Base-by-base conservation (phyloP, 441 rosid genomes). In the Euphorbia celastroides region DNA sequence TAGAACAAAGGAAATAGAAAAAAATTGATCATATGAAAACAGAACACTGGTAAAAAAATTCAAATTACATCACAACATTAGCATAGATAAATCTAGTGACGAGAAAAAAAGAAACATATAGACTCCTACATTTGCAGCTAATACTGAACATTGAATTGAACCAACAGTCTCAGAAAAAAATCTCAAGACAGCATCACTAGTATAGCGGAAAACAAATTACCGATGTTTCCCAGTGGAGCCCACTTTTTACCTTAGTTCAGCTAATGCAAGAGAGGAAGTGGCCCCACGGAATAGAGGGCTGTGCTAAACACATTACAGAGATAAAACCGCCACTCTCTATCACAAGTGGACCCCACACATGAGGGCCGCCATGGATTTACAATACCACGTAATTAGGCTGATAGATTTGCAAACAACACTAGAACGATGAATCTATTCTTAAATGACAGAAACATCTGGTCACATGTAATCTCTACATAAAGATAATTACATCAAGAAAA, bases 271-370 rank as follows among this genome's bases (percentile, higher is more conserved):
- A 57, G 61, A 57, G n/a, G 7, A 22, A 16, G 20, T 13, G 36
- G 60, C 36, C 60, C 61, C 8, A 57, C 36, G 17, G 11, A 17
- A 28, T 14, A 13, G 10, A 30, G 34, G 34, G 61, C 36, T 52
- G 25, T 51, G 28, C 23, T 20, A 52, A 22, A 52, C 56, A 20
- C 57, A 52, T 20, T 52, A 52, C 2, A 52, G 28, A 52, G 27
- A 52, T 52, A 52, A 52, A 52, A 28, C 36, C 20, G 61, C 38
- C 10, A 22, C 20, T 56, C 60, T 13, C 60, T 16, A 52, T 7
- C 61, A 5, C 61, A 57, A 7, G 38, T 57, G 61, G 38, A 57
- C 61, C 31, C 48, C 50, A 60, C 64, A 23, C 17, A n/a, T n/a
- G 5, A 54, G 31, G 30, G 30, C 5, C 58, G 22, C 27, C 30